phyloP scores from a whole-genome alignment of 2,329 filamentous ascomycete species.

The Colletotrichum lupini region DNA sequence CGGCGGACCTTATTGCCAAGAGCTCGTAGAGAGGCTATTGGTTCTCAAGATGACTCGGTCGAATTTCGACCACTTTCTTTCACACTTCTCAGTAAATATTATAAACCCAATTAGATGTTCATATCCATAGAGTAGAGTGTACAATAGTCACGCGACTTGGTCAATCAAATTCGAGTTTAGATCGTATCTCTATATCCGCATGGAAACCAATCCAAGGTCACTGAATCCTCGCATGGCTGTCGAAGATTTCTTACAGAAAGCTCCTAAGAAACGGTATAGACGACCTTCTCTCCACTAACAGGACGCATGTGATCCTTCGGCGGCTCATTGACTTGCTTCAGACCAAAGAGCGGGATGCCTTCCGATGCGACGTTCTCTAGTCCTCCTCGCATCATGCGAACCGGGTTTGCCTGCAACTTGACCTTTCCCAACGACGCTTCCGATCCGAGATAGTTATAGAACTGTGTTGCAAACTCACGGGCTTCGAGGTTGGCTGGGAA shows the following conservation, averaged over 20 bases:
- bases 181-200: no score
- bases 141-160: neutral
- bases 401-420: constrained; percentile 40
- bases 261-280: constrained; percentile 36
- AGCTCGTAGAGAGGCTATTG: neutral
- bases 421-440: constrained; percentile 2
- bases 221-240: no score
- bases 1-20: constrained; percentile 43
- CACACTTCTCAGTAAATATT: neutral
- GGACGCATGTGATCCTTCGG: constrained; percentile 49
- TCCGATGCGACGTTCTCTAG: constrained; percentile 42
- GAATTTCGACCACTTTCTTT: neutral
- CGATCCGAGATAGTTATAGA: constrained; percentile 48
- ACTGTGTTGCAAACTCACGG: constrained; percentile 45
- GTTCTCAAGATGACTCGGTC: neutral
- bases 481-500: constrained; percentile 39
- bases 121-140: neutral
- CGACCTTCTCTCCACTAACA: constrained; percentile 53
- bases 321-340: constrained; percentile 39
- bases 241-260: no score
- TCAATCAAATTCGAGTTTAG: no score
- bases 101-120: neutral
- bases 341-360: constrained; percentile 42
- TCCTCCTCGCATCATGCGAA: constrained; percentile 46
- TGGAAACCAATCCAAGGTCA: no score